Evolutionary conservation across 257 asterid species (phyloP), one percentile per base, ranked within the genome.

Genomic region (Perilla frutescens): DNA sequence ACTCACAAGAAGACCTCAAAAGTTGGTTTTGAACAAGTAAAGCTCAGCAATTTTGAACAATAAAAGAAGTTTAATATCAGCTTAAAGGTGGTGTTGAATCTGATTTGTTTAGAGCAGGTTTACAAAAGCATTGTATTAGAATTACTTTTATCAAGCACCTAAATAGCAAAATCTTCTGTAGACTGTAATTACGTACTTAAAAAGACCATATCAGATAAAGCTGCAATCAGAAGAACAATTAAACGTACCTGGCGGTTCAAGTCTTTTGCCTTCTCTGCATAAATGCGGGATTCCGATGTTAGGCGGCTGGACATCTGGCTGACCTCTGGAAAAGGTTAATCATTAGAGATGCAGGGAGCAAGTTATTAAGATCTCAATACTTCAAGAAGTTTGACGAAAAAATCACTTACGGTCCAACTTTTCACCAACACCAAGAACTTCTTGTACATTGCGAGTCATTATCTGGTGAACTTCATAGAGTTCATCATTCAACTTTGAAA

Each of bases 391-490:
- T 1, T 20, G 44, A 53, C n/a, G 10, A 44, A 53, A 62, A 73
- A 37, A 66, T 66, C 53, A 66, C 98, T 91, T 82, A 91, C 98
- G 96, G 73, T 93, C 96, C 89, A 93, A 84, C 81, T 94, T 91
- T 89, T 91, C 98, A 82, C 98, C 98, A 75, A 91, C 96, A 59
- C 98, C 97, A 68, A 94, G 97, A 74, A 94, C 98, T 87, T 94
- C 98, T 75, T 94, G 96, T 57, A 94, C 96, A 84, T 94, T 94
- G 76, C 98, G 97, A 73, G 98, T 91, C 98, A 94, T 94, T 54
- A 94, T 91, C 83, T 94, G 98, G 83, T 94, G 98, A 77, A 91
- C 98, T 87, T 94, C 97, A 88, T 94, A 89, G n/a, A 94, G 96
- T 72, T 94, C 98, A 75, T 94, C 98, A 74, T 89, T 94, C 91